Evolutionary conservation across 2,329 filamentous ascomycete genomes (phyloP), one percentile per base, ranked within the genome.

Genomic region (Aspergillus intermedius): DNA sequence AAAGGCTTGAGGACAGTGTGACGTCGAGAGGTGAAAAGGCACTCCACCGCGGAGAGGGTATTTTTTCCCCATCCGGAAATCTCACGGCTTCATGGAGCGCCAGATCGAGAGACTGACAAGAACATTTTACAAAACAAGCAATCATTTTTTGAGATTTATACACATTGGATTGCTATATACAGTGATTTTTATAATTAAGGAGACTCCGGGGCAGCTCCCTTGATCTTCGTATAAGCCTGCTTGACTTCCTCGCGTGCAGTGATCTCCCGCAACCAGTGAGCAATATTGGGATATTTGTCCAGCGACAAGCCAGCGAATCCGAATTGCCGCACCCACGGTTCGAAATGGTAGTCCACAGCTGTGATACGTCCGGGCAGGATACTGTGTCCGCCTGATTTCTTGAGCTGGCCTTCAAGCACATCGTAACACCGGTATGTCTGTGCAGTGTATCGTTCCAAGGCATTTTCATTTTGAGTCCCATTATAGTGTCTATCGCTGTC

Each of bases 371-470:
- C 61, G 2, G 65, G 65, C 21, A 74, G 45, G 28, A 74, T 62
- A 45, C 65, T 74, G 22, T 57, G 48, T 1, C 69, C 70, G 2
- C 52, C 58, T 9, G 62, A 63, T 50, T 69, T 72, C 54, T 64
- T 59, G 42, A 74, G 53, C 49, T 74, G 71, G 1, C 55, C 66
- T 21, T 74, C 72, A 0, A 74, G 59, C 3, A 75, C 65, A 42
- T 63, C 62, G 42, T 66, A 74, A 55, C 68, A 73, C n/a, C 72
- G 64, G 22, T 70, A 64, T 1, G 63, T 63, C 57, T 74, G 70
- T 43, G 62, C 65, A 10, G 60, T 57, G 42, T 74, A 74, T 19
- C 71, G 52, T 46, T 68, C 56, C 19, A 71, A 53, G 1, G 70
- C 72, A 53, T 74, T 67, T 0, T 73, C 69, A 42, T 74, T 74